Conservation (phyloP, 495 filamentous ascomycete genomes). For the Aspergillus conjunctus region DNA sequence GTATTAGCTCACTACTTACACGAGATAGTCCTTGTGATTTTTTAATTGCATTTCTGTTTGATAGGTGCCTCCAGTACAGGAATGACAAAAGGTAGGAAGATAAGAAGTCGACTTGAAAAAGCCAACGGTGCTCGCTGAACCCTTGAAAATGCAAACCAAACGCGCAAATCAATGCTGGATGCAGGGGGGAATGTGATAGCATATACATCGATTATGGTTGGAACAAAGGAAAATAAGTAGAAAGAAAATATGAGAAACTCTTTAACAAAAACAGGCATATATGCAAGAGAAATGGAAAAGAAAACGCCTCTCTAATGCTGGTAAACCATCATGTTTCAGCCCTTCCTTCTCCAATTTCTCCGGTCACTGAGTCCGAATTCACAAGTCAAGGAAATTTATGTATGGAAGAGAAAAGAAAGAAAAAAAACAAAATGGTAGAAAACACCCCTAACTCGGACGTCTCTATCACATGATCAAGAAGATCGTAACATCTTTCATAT, state of each 20-base stretch:
- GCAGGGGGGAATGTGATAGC: conserved; percentile 33
- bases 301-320: conserved; percentile 38
- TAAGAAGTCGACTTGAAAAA: conserved; percentile 11
- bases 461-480: conserved; percentile 52
- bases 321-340: conserved; percentile 27
- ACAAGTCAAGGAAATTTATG: conserved; percentile 22
- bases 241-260: conserved; percentile 17
- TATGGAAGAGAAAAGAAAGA: conserved; percentile 16
- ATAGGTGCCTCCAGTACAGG: conserved; percentile 11
- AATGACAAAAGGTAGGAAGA: conserved; percentile 4
- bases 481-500: conserved; percentile 52
- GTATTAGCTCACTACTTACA: no score
- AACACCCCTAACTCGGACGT: conserved; percentile 36
- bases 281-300: conserved; percentile 23
- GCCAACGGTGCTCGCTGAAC: conserved; percentile 36
- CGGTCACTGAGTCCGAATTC: conserved; percentile 10
- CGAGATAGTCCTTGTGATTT: no score
- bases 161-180: conserved; percentile 33
- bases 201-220: conserved; percentile 24
- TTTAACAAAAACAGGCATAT: conserved; percentile 24
- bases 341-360: conserved; percentile 19
- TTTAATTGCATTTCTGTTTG: conserved; percentile 10
- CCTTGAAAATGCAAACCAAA: conserved; percentile 30
- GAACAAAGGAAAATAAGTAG: conserved; percentile 15
- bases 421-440: neutral